Evolutionary conservation across 148 eudicot species (phyloP), one percentile per base, ranked within the genome.

Genomic region (Pharnaceum exiguum): DNA sequence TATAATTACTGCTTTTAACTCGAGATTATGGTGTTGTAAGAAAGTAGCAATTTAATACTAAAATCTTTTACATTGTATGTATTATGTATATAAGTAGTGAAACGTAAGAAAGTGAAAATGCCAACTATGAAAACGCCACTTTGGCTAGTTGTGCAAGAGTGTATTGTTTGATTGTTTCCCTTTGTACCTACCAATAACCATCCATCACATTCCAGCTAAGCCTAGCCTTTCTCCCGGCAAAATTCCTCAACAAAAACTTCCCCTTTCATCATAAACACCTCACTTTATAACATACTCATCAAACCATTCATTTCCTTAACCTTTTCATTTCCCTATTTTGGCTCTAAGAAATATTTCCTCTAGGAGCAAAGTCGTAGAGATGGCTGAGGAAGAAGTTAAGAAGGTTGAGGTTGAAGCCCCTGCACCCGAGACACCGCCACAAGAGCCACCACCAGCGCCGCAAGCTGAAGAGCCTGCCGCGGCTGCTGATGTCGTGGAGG

Each of bases 401-500:
- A 57, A 23, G 5, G 63, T 31, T 22, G 68, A 30, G 47, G 42
- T 36, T 40, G 64, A 70, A 50, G 18, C 63, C 18, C 57, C 21
- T 10, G 37, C 21, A 11, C 4, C 33, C n/a, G 59, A 51, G 10
- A 51, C 26, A 22, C 62, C 63, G 3, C 67, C 44, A 16, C 53
- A 59, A 0, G 5, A 60, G 2, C 39, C 44, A 5, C n/a, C 43
- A 1, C 5, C 45, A 38, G 53, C 5, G 13, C 8, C 6, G 18
- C 52, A 30, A 18, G 3, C 67, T 8, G 25, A 23, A 32, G 57
- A 57, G 23, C 1, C 26, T 19, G 19, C 33, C 28, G 62, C 43
- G 28, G 25, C 22, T 21, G 25, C n/a, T n/a, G 76, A 72, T 17
- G 71, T 55, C 22, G 55, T 62, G 5, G 83, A 73, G 49, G 80